Evolutionary conservation across 176 grass and related monocot species (phyloP), one percentile per base, ranked within the genome.

Genomic region (Typha latifolia): DNA sequence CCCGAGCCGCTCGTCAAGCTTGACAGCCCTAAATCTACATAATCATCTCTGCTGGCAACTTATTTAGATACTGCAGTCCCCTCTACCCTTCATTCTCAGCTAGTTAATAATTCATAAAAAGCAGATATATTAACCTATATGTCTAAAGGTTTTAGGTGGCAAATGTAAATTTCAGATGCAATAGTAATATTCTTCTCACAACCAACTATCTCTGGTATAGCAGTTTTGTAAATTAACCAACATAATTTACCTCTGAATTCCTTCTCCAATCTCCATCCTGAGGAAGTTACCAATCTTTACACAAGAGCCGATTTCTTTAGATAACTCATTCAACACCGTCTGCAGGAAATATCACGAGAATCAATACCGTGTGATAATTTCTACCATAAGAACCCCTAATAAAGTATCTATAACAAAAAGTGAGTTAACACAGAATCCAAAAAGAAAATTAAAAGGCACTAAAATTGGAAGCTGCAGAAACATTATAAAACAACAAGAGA

Each of bases 261-360:
- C 88, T 89, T 96, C 88, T 64, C 93, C 93, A 68, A 97, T 84
- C 79, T 92, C 85, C 75, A 97, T 67, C 82, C 88, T 91, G 52
- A 92, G 43, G 59, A 96, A 91, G 56, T 91, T 91, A 48, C 78
- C 75, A 34, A 97, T 80, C 62, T 74, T 97, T 75, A 97, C 80
- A 77, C 79, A 74, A 31, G 80, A 89, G 70, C 88, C 93, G 51
- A 92, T 78, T 73, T 92, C 80, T 76, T 97, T 92, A 51, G 93
- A 97, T 64, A 97, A 74, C 67, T 97, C 88, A 78, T 77, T 92
- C 70, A 92, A 72, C 69, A 92, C 51, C 0, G 80, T 77, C 88
- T 89, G 83, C 26, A 80, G 59, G 70, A 26, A 84, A 74, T 27
- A 62, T 63, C 21, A 74, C 16, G 20, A 71, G 16, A 9, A 80